These are phyloP conservation scores for Daedaleopsis nitida DNA, from an alignment of 768 basidiomycete species.

Conservation along the genomic window DNA sequence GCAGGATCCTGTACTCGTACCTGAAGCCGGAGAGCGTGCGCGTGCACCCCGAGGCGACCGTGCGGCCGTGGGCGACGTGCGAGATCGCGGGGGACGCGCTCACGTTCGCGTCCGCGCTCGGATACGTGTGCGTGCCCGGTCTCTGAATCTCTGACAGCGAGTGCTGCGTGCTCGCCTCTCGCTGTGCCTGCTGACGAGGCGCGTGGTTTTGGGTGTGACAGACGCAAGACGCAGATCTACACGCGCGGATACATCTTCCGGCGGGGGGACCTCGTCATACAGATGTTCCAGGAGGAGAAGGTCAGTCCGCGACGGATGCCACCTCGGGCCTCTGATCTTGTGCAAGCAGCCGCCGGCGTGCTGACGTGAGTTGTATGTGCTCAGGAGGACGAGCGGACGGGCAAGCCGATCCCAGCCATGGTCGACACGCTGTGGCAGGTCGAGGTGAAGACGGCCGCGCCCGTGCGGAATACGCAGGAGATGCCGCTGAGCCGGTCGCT, in stretches of 20 bases:
- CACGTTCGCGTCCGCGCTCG: constrained; percentile 78
- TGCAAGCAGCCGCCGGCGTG: not conserved
- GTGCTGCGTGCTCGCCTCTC: too few relatives aligned
- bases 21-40: constrained; percentile 84
- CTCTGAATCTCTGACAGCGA: too few relatives aligned
- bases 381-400: constrained; percentile 75
- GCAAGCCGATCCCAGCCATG: constrained; percentile 76
- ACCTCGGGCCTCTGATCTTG: not conserved
- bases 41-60: constrained; percentile 84
- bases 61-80: constrained; percentile 81
- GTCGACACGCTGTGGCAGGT: constrained; percentile 85
- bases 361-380: not conserved
- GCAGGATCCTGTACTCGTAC: constrained; percentile 77
- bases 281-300: constrained; percentile 87
- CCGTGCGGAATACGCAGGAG: constrained; percentile 76
- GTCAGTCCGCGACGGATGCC: constrained; percentile 36
- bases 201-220: too few relatives aligned
- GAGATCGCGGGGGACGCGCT: constrained; percentile 79
- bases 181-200: not conserved
- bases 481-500: constrained; percentile 71
- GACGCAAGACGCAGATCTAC: constrained; percentile 55
- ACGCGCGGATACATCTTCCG: constrained; percentile 81
- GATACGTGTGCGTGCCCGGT: constrained; percentile 58
- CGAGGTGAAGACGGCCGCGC: constrained; percentile 81
- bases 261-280: constrained; percentile 67